Base-by-base conservation (phyloP, 1,284 basidiomycete species). In the Moesziomyces parantarcticus region DNA sequence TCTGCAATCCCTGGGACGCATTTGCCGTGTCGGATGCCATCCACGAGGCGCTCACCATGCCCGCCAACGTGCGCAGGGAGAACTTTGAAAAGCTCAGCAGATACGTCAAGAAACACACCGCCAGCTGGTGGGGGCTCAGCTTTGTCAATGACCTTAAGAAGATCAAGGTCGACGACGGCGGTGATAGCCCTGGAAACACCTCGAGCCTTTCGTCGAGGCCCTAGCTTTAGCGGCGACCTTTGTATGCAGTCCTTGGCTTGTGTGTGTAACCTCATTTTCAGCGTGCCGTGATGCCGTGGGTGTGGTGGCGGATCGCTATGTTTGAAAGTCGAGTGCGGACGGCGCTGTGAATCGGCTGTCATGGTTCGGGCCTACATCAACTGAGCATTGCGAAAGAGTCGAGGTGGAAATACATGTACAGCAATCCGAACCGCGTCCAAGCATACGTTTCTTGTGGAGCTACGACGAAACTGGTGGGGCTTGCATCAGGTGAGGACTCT, bases 1-100 rank as follows among this genome's bases (percentile, higher is more conserved):
- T 83, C 39, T 78, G 82, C 34, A 83, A 83, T 42, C 82, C 82
- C 8, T 86, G 85, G 85, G 85, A 85, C 67, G 85, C 84, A 8
- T 94, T 97, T 84, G 91, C 94, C 76, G 94, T 97, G 41, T 96
- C 97, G 1, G 91, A 97, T 81, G 94, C 94, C 7, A 97, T 99
- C 71, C 90, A 95, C 85, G 90, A 93, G 82, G 94, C 96, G 0
- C 90, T 99, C 63, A 95, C 92, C 3, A 94, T 97, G 92, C 89
- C 90, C 48, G 86, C 88, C 2, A 90, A 91, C 47, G 89, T 88
- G 48, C 89, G 93, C 21, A 90, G 91, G 41, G 91, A 93, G 85
- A 98, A 98, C 86, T 94, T 97, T 84, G 88, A 91, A 73, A 99
- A 99, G 85, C 87, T 99, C 70, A 95, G 93, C 88, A 92, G 93